Conservation (phyloP, 129 eudicot genomes). For the Lactuca sativa region DNA sequence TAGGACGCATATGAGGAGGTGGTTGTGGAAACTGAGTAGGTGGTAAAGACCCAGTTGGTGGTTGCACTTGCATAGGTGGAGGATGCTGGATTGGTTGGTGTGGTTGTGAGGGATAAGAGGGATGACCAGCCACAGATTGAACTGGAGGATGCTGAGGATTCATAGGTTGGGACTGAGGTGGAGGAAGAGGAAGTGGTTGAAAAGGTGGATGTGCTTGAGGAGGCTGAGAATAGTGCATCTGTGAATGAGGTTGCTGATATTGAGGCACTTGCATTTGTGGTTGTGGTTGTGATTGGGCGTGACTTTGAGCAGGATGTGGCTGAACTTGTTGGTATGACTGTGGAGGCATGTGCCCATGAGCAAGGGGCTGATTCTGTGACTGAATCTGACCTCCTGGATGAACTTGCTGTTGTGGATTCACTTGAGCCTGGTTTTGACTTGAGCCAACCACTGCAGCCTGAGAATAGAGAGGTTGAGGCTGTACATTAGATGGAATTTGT, state of each 20-base stretch:
- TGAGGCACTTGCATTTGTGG: slow-evolving; percentile 61
- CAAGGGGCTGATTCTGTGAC: slow-evolving; percentile 38
- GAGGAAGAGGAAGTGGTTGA: slow-evolving; percentile 37
- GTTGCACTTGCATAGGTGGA: slow-evolving; percentile 43
- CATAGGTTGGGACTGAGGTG: slow-evolving; percentile 36
- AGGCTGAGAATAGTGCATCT: slow-evolving; percentile 41
- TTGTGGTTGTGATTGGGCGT: slow-evolving; percentile 50
- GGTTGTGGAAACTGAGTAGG: slow-evolving; percentile 63
- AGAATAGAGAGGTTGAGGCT: slow-evolving; percentile 34
- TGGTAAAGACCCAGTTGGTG: slow-evolving; percentile 41
- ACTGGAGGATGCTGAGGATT: slow-evolving; percentile 38
- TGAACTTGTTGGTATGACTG: slow-evolving; percentile 49
- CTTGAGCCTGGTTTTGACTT: slow-evolving; percentile 36
- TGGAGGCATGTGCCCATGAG: slow-evolving; percentile 39
- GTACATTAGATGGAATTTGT: slow-evolving; percentile 34
- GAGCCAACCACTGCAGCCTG: slow-evolving; percentile 29
- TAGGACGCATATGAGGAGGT: slow-evolving; percentile 57
- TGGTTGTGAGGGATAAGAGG: slow-evolving; percentile 55
- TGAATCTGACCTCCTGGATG: slow-evolving; percentile 41
- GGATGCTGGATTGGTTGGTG: slow-evolving; percentile 57
- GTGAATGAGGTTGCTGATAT: slow-evolving; percentile 64
- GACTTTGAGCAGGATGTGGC: slow-evolving; percentile 48
- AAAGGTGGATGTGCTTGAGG: slow-evolving; percentile 37
- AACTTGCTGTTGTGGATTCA: slow-evolving; percentile 38
- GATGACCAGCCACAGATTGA: slow-evolving; percentile 51